Evolutionary conservation across 2,329 filamentous ascomycete genomes (phyloP).

Genomic region (Alternaria rosae): DNA sequence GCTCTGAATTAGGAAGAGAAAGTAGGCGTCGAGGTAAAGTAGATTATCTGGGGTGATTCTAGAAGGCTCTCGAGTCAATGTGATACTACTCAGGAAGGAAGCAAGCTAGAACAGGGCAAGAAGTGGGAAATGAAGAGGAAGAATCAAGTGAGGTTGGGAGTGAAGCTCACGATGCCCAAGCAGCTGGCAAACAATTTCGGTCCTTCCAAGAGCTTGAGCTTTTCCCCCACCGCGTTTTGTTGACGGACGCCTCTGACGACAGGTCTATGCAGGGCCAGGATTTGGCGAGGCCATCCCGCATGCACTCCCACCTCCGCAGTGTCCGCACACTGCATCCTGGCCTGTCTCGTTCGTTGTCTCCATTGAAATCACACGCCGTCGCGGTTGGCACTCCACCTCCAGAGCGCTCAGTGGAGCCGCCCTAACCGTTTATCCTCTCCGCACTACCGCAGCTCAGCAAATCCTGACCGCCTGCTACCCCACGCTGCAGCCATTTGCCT

Average conservation of each 20-base stretch:
- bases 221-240: slow-evolving; percentile 26
- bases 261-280: slow-evolving; percentile 29
- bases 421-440: slow-evolving; percentile 9
- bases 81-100: slow-evolving; percentile 9
- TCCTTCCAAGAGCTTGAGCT: slow-evolving; percentile 24
- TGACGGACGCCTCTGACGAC: slow-evolving; percentile 34
- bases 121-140: neutral
- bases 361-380: slow-evolving; percentile 32
- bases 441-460: slow-evolving; percentile 14
- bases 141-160: slow-evolving; percentile 8
- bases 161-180: slow-evolving; percentile 16
- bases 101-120: slow-evolving; percentile 19
- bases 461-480: slow-evolving; percentile 15
- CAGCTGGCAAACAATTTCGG: slow-evolving; percentile 12
- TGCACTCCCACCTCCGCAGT: slow-evolving; percentile 15
- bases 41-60: neutral
- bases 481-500: slow-evolving; percentile 4
- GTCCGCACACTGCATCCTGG: slow-evolving; percentile 12
- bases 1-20: slow-evolving; percentile 11
- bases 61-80: slow-evolving; percentile 2
- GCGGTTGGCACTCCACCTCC: slow-evolving; percentile 24
- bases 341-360: slow-evolving; percentile 19
- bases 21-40: neutral
- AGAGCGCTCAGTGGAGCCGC: slow-evolving; percentile 23
- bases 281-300: slow-evolving; percentile 24